Base-by-base conservation (phyloP, 495 filamentous ascomycete species). In the Aspergillus cristatus region DNA sequence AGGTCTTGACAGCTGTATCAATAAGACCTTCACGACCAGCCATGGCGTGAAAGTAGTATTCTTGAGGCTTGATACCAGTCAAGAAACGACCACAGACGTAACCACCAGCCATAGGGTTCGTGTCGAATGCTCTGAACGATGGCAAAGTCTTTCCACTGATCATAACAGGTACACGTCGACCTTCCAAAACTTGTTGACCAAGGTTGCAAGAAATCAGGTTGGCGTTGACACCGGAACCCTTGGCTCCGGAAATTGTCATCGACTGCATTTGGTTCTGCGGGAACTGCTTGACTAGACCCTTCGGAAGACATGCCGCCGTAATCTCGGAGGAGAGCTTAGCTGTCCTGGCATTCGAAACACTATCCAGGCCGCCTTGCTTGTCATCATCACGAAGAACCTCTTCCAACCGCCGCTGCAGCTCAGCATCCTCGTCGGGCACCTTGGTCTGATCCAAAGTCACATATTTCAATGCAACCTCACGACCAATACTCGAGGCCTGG, bases 31-130 rank as follows among this genome's bases (percentile, higher is more conserved):
- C 93, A 62, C 93, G 78, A 55, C 93, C 93, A 49, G 90, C 90
- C 93, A 99, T 99, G 54, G 90, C 85, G 76, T 99, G 93, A 75
- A 99, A 99, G 63, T 86, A 99, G 60, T 93, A 97, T 57, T 97
- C 93, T 56, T 99, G 93, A 17, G 93, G 93, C 40, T 90, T 79
- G 40, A 99, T 84, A 38, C 93, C 93, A 12, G 93, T 97, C 74
- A 99, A 85, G 75, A 97, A 99, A 55, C 93, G 88, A 58, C 94
- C 81, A 22, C 81, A 81, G 37, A 99, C 81, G 57, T 95, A 99
- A 18, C 93, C 93, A 45, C 91, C 93, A 22, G 93, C 91, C 51
- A 91, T 72, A 3, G 94, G 75, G 45, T 84, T 78, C 2, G 87
- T 87, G 37, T 97, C 93, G 48, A 79, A 96, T 4, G 91, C 85